Percentiles rank a stretch among this genome's conserved stretches.
These are phyloP conservation scores for Euphorbia tirucalli DNA, from an alignment of 345 rosid species.

Conservation along the genomic window DNA sequence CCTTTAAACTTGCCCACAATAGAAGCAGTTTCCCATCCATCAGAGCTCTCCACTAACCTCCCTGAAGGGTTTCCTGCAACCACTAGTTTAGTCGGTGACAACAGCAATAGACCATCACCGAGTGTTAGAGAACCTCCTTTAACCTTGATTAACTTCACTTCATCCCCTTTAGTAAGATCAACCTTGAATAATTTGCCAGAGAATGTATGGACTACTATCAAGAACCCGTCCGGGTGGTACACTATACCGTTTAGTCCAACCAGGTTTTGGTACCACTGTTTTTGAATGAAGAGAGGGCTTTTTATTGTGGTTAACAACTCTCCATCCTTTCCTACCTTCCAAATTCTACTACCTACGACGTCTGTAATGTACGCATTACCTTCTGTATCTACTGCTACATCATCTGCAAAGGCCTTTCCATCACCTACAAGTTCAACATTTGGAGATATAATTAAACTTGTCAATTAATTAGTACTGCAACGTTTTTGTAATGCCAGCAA, in stretches of 20 bases:
- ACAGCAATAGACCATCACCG: constrained; percentile 73
- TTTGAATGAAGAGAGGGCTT: constrained; percentile 57
- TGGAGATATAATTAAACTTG: neutral
- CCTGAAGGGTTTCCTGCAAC: constrained; percentile 80
- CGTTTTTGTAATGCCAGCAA: no score
- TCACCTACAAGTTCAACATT: constrained; percentile 36
- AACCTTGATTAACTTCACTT: constrained; percentile 49
- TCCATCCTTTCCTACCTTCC: constrained; percentile 69
- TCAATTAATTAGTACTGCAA: neutral
- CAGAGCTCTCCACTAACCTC: constrained; percentile 70
- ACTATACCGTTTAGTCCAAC: constrained; percentile 75
- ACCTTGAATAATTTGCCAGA: constrained; percentile 63
- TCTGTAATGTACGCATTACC: constrained; percentile 84
- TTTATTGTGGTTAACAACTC: constrained; percentile 47
- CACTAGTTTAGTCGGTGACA: constrained; percentile 66
- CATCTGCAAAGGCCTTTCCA: constrained; percentile 77
- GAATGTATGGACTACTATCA: constrained; percentile 70
- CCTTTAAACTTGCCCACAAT: constrained; percentile 62
- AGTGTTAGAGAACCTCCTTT: constrained; percentile 52
- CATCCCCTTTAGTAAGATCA: constrained; percentile 40
- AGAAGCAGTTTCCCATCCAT: constrained; percentile 81
- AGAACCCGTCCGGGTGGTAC: constrained; percentile 77
- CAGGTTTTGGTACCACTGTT: constrained; percentile 67
- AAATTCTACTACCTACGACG: constrained; percentile 56
- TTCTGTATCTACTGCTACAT: constrained; percentile 64